A percentile compares a stretch with the other conserved stretches of the same genome.
Conservation (phyloP, 1,139 yeast genomes). For the Blastobotrys elegans region DNA sequence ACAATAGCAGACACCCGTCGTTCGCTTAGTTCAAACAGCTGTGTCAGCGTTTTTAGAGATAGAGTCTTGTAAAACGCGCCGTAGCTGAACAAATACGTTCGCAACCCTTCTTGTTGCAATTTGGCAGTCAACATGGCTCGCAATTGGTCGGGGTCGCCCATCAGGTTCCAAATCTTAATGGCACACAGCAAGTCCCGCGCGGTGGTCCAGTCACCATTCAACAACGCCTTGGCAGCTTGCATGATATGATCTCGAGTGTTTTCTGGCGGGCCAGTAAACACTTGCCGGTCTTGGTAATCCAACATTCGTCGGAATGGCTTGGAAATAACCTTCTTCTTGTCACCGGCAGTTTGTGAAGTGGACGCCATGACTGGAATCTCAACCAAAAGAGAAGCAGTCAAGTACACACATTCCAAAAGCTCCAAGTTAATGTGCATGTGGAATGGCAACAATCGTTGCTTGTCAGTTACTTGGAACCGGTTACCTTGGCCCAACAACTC, state of each 20-base stretch:
- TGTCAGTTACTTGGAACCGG: slow-evolving; percentile 53
- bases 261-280: slow-evolving; percentile 97
- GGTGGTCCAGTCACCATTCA: slow-evolving; percentile 84
- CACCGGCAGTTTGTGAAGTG: slow-evolving; percentile 43
- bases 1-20: slow-evolving; percentile 58
- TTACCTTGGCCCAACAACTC: slow-evolving; percentile 94
- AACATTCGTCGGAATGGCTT: slow-evolving; percentile 89
- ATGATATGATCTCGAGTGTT: slow-evolving; percentile 90
- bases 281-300: slow-evolving; percentile 91
- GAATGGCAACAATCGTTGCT: slow-evolving; percentile 88
- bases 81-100: slow-evolving; percentile 84
- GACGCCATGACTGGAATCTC: slow-evolving; percentile 84
- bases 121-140: slow-evolving; percentile 67
- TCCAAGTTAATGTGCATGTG: slow-evolving; percentile 98
- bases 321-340: slow-evolving; percentile 60
- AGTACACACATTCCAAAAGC: slow-evolving; percentile 87
- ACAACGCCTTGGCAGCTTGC: slow-evolving; percentile 87
- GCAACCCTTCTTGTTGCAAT: slow-evolving; percentile 83
- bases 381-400: slow-evolving; percentile 82
- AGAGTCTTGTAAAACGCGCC: slow-evolving; percentile 71
- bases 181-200: slow-evolving; percentile 67
- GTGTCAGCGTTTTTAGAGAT: slow-evolving; percentile 61
- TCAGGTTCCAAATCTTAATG: slow-evolving; percentile 85
- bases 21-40: slow-evolving; percentile 59
- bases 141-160: slow-evolving; percentile 61